Evolutionary conservation across 1,284 basidiomycete genomes (phyloP).

Genomic region (Entoloma clypeatum): DNA sequence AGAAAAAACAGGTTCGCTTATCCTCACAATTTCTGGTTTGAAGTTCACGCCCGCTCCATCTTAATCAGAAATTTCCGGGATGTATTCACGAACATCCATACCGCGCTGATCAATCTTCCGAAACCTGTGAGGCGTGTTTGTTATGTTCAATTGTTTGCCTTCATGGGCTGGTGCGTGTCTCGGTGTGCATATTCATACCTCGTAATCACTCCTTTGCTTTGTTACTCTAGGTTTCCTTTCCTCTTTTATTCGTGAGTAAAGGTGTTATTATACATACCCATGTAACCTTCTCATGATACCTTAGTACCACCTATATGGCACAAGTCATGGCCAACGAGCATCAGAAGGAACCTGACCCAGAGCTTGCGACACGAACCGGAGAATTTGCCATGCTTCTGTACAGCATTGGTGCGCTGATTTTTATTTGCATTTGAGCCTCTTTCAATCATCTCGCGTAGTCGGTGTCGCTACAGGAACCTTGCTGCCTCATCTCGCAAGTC

Average conservation of each 20-base stretch:
- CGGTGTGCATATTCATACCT: not conserved
- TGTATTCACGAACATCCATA: constrained; percentile 72
- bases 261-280: constrained; percentile 6
- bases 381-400: constrained; percentile 89
- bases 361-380: constrained; percentile 81
- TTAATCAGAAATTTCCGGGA: constrained; percentile 50
- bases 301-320: constrained; percentile 84
- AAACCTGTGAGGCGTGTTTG: constrained; percentile 84
- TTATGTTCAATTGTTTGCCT: constrained; percentile 86
- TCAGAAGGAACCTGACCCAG: constrained; percentile 68
- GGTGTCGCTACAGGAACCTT: constrained; percentile 81
- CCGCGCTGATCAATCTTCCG: constrained; percentile 72
- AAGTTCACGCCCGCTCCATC: no score
- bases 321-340: constrained; percentile 85
- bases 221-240: constrained; percentile 77
- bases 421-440: constrained; percentile 4
- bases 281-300: constrained; percentile 8
- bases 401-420: constrained; percentile 64
- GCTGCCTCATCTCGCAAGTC: constrained; percentile 77
- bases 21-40: constrained; percentile 1
- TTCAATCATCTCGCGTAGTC: constrained; percentile 43
- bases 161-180: constrained; percentile 80
- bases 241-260: constrained; percentile 79
- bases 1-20: constrained; percentile 21
- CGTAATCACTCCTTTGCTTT: constrained; percentile 1